These are phyloP conservation scores for Aleurites moluccanus DNA, from an alignment of 441 rosid species.

Conservation along the genomic window DNA sequence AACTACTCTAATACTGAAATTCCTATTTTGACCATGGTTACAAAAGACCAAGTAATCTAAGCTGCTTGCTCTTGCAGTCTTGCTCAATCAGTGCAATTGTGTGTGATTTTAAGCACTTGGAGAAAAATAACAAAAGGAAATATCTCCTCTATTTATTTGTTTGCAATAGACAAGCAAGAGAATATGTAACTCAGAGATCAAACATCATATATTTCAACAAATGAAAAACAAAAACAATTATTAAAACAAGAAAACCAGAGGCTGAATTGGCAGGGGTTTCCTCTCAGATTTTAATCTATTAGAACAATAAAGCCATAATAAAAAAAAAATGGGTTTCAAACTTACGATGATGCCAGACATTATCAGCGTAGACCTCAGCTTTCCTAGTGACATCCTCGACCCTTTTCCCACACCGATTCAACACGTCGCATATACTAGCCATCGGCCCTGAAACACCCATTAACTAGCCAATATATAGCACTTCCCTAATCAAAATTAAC, in stretches of 20 bases:
- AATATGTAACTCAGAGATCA: neutral
- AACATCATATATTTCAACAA: too few relatives aligned
- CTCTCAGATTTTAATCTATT: neutral
- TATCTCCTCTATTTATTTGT: neutral
- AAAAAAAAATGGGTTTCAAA: neutral
- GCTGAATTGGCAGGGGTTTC: too few relatives aligned
- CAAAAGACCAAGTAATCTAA: neutral
- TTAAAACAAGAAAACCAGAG: too few relatives aligned
- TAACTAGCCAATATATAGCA: neutral
- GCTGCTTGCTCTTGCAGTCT: neutral
- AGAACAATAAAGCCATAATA: neutral
- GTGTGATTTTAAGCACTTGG: neutral
- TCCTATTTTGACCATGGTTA: neutral
- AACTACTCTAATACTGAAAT: neutral
- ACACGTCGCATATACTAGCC: conserved; percentile 43
- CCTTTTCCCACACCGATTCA: conserved; percentile 58
- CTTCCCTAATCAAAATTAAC: neutral
- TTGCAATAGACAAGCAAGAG: neutral
- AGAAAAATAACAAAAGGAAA: neutral
- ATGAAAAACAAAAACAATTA: too few relatives aligned
- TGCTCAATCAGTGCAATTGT: neutral
- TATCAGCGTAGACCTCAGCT: conserved; percentile 58
- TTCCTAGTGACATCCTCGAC: conserved; percentile 52
- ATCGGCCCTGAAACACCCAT: conserved; percentile 49
- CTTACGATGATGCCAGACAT: conserved; percentile 68